These are phyloP conservation scores for Pseudogymnoascus sp. DNA, from an alignment of 2,329 filamentous ascomycete genomes.

Conservation along the genomic window DNA sequence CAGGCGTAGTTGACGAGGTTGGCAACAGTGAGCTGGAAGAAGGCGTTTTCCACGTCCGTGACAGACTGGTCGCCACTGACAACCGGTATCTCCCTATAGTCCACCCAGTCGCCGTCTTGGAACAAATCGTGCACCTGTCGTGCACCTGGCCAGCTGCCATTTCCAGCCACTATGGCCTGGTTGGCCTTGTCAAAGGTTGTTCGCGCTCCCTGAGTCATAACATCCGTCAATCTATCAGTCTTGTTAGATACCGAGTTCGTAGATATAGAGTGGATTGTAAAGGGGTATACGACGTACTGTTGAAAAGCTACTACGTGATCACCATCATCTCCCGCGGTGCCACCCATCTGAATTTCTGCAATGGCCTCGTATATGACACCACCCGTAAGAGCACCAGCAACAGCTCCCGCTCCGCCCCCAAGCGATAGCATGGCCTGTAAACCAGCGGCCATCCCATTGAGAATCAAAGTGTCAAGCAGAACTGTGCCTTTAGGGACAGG, in stretches of 20 bases:
- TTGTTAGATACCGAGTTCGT: background rate
- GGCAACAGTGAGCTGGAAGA: background rate
- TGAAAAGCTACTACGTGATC: background rate
- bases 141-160: background rate
- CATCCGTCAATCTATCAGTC: background rate
- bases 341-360: background rate
- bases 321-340: background rate
- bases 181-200: background rate
- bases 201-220: background rate
- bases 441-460: background rate
- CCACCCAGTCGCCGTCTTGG: background rate
- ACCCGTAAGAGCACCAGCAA: background rate
- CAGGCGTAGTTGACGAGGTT: background rate
- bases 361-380: background rate
- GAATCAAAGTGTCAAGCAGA: background rate
- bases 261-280: background rate
- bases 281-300: background rate
- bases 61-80: background rate
- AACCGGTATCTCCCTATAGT: background rate
- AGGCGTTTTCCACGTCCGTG: background rate
- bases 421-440: background rate
- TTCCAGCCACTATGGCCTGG: background rate
- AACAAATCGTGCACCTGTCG: background rate
- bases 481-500: background rate
- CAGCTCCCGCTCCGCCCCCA: background rate